A percentile compares a stretch with the other conserved stretches of the same genome.
Conservation (phyloP, 2,329 filamentous ascomycete genomes). For the Colletotrichum orchidophilum region DNA sequence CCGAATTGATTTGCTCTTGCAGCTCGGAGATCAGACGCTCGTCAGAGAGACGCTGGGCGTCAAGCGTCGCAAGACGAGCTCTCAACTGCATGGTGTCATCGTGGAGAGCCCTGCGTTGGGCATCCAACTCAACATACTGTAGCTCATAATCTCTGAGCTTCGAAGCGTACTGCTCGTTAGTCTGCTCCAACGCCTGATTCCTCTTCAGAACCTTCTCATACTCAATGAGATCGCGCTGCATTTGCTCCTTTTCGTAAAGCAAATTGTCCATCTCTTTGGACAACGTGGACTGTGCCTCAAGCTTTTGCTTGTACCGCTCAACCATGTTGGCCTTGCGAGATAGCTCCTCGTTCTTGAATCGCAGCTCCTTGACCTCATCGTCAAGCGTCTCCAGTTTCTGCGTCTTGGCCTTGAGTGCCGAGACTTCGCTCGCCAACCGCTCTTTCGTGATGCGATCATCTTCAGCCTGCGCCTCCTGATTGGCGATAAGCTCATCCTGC, state of each 20-base stretch:
- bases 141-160: slow-evolving; percentile 44
- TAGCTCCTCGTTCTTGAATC: slow-evolving; percentile 66
- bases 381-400: slow-evolving; percentile 61
- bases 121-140: slow-evolving; percentile 48
- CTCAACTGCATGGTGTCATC: slow-evolving; percentile 57
- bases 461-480: slow-evolving; percentile 73
- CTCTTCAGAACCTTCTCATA: slow-evolving; percentile 47
- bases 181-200: slow-evolving; percentile 47
- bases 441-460: slow-evolving; percentile 57
- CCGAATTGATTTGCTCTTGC: slow-evolving; percentile 64
- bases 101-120: slow-evolving; percentile 54
- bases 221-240: slow-evolving; percentile 56
- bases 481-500: slow-evolving; percentile 76
- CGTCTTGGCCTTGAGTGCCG: slow-evolving; percentile 55
- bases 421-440: slow-evolving; percentile 58
- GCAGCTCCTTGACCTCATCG: slow-evolving; percentile 69
- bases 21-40: slow-evolving; percentile 67
- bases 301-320: slow-evolving; percentile 70
- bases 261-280: slow-evolving; percentile 66
- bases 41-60: slow-evolving; percentile 57
- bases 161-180: slow-evolving; percentile 44
- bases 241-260: slow-evolving; percentile 63
- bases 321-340: slow-evolving; percentile 71
- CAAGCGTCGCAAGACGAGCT: slow-evolving; percentile 45
- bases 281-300: slow-evolving; percentile 64